A percentile compares a stretch with the other conserved stretches of the same genome.
These are phyloP conservation scores for Plasmodium blacklocki DNA, from an alignment of 169 alveolate species.

Conservation along the genomic window DNA sequence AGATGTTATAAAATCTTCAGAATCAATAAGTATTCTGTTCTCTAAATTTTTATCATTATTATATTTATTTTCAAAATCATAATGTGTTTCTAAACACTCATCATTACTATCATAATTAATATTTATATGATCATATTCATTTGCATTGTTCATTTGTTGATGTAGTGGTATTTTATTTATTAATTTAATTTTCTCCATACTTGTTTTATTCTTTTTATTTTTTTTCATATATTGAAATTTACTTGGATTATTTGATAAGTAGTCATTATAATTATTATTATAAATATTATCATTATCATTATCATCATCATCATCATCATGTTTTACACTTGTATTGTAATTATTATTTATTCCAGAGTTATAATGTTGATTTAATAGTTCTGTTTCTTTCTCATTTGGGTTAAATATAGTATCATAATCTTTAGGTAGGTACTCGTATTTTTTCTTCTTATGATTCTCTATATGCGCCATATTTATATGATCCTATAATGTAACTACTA, in stretches of 20 bases:
- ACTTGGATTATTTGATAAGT: conserved; percentile 6
- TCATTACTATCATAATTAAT: conserved; percentile 7
- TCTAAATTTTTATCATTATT: conserved; percentile 47
- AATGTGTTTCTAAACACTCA: conserved; percentile 56
- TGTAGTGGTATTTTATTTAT: conserved; percentile 10
- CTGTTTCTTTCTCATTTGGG: conserved; percentile 13
- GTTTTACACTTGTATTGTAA: conserved; percentile 13
- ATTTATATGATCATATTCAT: conserved; percentile 15
- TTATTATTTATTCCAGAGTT: conserved; percentile 15
- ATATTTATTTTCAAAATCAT: conserved; percentile 68
- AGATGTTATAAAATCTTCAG: conserved; percentile 31
- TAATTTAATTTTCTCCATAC: conserved; percentile 46
- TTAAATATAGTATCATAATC: conserved; percentile 42
- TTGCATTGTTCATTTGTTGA: background rate
- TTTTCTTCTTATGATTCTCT: conserved; percentile 51
- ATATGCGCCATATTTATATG: conserved; percentile 54
- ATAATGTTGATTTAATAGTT: conserved; percentile 29
- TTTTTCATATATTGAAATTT: conserved; percentile 13
- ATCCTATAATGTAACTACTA: background rate
- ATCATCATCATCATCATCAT: conserved; percentile 1
- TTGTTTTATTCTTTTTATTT: conserved; percentile 17
- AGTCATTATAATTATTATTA: conserved; percentile 12
- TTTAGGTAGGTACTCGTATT: conserved; percentile 58
- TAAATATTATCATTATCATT: background rate
- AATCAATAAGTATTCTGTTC: conserved; percentile 14